These are phyloP conservation scores for Euphrasia arctica DNA, from an alignment of 305 asterid genomes.

Conservation along the genomic window DNA sequence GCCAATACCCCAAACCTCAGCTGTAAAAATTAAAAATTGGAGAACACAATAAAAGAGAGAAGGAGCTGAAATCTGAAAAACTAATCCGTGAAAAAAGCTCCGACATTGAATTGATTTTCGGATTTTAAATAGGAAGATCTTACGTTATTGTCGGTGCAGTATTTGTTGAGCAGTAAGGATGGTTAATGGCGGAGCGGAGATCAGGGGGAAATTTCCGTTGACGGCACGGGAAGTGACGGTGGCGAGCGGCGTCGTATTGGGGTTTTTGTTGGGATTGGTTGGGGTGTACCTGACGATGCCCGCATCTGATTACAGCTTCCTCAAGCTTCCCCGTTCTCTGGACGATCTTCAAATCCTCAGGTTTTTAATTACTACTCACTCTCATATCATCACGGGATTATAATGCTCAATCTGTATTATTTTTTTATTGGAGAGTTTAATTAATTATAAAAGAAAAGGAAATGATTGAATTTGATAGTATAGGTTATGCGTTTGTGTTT, in stretches of 20 bases:
- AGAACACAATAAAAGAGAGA: too few species aligned
- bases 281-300: slow-evolving; percentile 87
- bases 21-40: too few species aligned
- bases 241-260: slow-evolving; percentile 71
- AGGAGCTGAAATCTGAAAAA: too few species aligned
- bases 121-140: too few species aligned
- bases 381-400: too few species aligned
- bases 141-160: too few species aligned
- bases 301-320: slow-evolving; percentile 86
- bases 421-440: neutral
- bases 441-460: neutral
- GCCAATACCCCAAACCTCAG: too few species aligned
- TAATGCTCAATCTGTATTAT: neutral
- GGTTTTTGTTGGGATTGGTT: slow-evolving; percentile 53
- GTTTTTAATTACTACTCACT: slow-evolving; percentile 27
- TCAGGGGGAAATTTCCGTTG: slow-evolving; percentile 48
- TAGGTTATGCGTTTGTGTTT: neutral
- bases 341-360: slow-evolving; percentile 87
- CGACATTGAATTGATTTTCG: neutral
- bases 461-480: neutral
- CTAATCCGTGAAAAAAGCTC: too few species aligned
- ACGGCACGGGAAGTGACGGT: slow-evolving; percentile 58
- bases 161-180: slow-evolving; percentile 2
- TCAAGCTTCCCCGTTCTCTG: slow-evolving; percentile 83
- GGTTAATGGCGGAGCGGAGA: slow-evolving; percentile 25